A percentile compares a stretch with the other conserved stretches of the same genome.
Conservation (phyloP, 192 early-diverging fungal genomes). For the Backusella mclennaniae region DNA sequence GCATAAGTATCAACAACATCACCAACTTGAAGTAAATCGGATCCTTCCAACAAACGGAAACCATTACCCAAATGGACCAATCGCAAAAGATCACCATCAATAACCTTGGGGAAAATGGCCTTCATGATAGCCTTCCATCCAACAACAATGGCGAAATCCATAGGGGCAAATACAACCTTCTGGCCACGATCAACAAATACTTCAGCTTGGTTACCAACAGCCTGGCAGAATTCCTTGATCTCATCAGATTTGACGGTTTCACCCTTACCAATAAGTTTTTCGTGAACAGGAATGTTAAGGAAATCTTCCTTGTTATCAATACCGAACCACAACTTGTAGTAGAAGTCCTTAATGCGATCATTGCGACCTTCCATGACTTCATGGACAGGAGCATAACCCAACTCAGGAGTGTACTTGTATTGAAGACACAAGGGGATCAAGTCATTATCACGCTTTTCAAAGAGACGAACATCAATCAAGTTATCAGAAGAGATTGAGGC, state of each 20-base stretch:
- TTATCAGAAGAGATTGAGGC: conserved; percentile 48
- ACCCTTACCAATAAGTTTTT: conserved; percentile 64
- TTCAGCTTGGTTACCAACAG: conserved; percentile 73
- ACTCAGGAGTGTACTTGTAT: conserved; percentile 78
- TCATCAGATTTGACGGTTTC: conserved; percentile 57
- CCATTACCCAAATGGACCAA: conserved; percentile 94
- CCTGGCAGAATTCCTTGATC: conserved; percentile 74
- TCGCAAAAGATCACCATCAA: conserved; percentile 90
- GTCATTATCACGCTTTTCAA: conserved; percentile 60
- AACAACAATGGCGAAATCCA: conserved; percentile 95
- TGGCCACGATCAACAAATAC: conserved; percentile 70
- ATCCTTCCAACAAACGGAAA: conserved; percentile 80
- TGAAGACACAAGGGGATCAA: conserved; percentile 75
- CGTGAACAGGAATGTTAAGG: conserved; percentile 53
- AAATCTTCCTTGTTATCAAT: conserved; percentile 47
- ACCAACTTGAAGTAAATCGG: conserved; percentile 70
- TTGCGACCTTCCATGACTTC: conserved; percentile 84
- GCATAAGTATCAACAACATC: conserved; percentile 85
- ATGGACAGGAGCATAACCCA: conserved; percentile 83
- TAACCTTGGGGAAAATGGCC: conserved; percentile 89
- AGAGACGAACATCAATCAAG: conserved; percentile 59
- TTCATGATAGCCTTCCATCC: conserved; percentile 89
- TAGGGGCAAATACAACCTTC: conserved; percentile 71
- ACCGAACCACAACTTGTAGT: conserved; percentile 80
- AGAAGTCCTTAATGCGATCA: conserved; percentile 85